Evolutionary conservation across 805 yeast species (phyloP).

Genomic region (Candida sakaeoensis): DNA sequence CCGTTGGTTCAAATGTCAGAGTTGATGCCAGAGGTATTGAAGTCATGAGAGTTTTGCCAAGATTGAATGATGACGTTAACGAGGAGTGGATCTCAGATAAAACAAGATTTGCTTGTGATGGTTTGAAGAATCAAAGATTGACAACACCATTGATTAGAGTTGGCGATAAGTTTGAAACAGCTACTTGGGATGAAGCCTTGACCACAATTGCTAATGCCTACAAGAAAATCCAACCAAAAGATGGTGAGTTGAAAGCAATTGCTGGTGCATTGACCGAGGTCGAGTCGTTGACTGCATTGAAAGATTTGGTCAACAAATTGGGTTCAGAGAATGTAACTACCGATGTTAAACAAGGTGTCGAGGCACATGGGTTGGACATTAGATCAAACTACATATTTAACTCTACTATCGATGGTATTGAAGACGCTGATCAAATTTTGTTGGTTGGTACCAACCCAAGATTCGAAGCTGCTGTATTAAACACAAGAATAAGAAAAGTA

Average conservation of each 20-base stretch:
- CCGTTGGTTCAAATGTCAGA: constrained; percentile 75
- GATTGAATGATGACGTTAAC: constrained; percentile 80
- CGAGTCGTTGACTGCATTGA: constrained; percentile 76
- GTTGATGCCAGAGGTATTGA: constrained; percentile 85
- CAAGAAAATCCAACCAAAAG: constrained; percentile 52
- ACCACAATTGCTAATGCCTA: constrained; percentile 63
- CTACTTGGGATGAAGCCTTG: constrained; percentile 87
- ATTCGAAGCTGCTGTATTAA: constrained; percentile 84
- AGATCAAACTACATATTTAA: constrained; percentile 80
- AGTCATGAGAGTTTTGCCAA: constrained; percentile 82
- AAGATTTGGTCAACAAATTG: constrained; percentile 70
- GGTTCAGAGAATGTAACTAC: constrained; percentile 80
- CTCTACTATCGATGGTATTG: constrained; percentile 74
- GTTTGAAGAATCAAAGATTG: constrained; percentile 79
- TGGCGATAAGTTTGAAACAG: constrained; percentile 65
- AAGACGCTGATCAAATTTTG: constrained; percentile 76
- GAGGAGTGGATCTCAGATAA: constrained; percentile 93
- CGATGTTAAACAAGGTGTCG: constrained; percentile 57
- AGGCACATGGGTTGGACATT: constrained; percentile 65
- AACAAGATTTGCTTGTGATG: constrained; percentile 82
- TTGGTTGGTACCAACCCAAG: constrained; percentile 86
- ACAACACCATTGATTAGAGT: constrained; percentile 74
- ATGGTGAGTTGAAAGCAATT: constrained; percentile 73
- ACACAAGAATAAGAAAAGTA: constrained; percentile 75
- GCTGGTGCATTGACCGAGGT: constrained; percentile 82